Evolutionary conservation across 164 flowering plant species (phyloP).

Genomic region (Vitis rotundifolia): DNA sequence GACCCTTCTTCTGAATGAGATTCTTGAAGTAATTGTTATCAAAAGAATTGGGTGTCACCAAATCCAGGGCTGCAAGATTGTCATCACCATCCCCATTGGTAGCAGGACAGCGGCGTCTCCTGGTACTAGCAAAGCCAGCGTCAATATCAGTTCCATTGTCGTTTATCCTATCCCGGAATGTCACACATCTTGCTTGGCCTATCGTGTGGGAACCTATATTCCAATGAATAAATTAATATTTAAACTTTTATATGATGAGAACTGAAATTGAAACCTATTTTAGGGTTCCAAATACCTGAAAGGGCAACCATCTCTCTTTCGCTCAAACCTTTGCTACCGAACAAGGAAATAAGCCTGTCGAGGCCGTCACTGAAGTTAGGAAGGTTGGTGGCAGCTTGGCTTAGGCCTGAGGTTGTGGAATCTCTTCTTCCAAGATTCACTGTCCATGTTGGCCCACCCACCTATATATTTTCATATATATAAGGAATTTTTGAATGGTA

Average conservation of each 20-base stretch:
- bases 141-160: constrained; percentile 39
- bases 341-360: constrained; percentile 23
- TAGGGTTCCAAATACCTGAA: constrained; percentile 27
- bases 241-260: not conserved
- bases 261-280: not conserved
- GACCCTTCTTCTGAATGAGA: constrained; percentile 36
- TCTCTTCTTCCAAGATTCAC: constrained; percentile 56
- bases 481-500: too few relatives aligned
- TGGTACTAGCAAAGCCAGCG: constrained; percentile 34
- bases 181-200: constrained; percentile 47
- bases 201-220: constrained; percentile 50
- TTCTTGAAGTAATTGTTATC: constrained; percentile 56
- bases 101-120: constrained; percentile 31
- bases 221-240: constrained; percentile 23
- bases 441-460: constrained; percentile 53
- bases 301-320: constrained; percentile 48
- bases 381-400: constrained; percentile 32
- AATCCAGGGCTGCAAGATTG: constrained; percentile 46
- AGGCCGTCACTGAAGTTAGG: constrained; percentile 23
- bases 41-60: constrained; percentile 44
- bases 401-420: constrained; percentile 34
- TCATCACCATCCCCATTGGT: constrained; percentile 19
- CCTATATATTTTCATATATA: not conserved
- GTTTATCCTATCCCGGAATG: constrained; percentile 40
- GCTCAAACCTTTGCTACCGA: constrained; percentile 29